Base-by-base conservation (phyloP, 2,329 filamentous ascomycete species). In the Fusarium transvaalense region DNA sequence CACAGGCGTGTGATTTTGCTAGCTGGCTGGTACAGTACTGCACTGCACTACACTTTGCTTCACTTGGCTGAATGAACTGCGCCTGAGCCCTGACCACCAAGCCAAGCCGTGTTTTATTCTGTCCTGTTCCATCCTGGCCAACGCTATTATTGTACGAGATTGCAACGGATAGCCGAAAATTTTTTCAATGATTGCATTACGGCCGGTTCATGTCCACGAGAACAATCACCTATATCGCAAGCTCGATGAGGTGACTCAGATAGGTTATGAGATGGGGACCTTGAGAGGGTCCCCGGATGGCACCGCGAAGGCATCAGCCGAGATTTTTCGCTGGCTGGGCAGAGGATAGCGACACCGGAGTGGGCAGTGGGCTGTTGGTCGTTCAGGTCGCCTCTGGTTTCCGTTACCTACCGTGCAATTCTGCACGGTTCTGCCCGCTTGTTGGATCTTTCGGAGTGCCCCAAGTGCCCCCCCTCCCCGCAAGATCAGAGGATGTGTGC, bases 251-350 rank as follows among this genome's bases (percentile, higher is more conserved):
- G 71, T 75, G 73, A 75, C 73, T 75, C 72, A 74, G 69, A 62
- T 61, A 56, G 53, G 29, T 54, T 60, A 53, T 67, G 46, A 62
- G 23, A 19, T 51, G 54, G 60, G 61, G 61, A 66, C 43, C 39
- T 52, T 67, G 71, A 74, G 72, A 71, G 63, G 42, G 42, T 45
- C 64, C 71, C 72, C 71, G 72, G 71, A 66, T 74, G 55, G 65
- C 72, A 72, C 73, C 72, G 67, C 53, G 52, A 71, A 61, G 64
- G 64, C 72, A 74, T 75, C 72, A 74, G 67, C 72, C 72, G 72
- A 74, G 72, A 75, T 72, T 74, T 62, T 62, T 64, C 35, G 52
- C 61, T 70, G 61, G 63, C 72, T 74, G 72, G 67, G 67, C 72
- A 50, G 32, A 50, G 47, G n/a, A 66, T 64, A 74, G 72, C 72